Percentiles rank a stretch among this genome's conserved stretches.
phyloP scores from a whole-genome alignment of 345 rosid species.

The Reutealis trisperma region DNA sequence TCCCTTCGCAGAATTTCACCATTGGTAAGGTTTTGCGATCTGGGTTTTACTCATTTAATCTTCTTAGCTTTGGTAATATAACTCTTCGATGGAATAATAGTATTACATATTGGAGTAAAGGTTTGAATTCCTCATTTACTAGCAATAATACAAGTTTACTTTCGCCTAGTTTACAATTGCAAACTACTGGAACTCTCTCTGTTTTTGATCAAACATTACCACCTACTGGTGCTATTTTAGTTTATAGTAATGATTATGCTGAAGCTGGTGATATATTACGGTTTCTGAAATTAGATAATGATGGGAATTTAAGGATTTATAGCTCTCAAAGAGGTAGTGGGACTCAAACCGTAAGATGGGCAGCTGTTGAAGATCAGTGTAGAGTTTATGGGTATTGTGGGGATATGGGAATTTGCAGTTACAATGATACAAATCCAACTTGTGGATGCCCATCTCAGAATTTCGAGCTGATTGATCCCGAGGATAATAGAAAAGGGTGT shows the following conservation, averaged over 20 bases:
- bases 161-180: slow-evolving; percentile 50
- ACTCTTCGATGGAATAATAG: slow-evolving; percentile 54
- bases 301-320: slow-evolving; percentile 68
- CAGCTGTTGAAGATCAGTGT: slow-evolving; percentile 66
- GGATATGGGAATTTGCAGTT: slow-evolving; percentile 60
- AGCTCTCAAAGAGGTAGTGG: slow-evolving; percentile 42
- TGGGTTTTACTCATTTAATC: slow-evolving; percentile 49
- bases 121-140: slow-evolving; percentile 48
- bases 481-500: slow-evolving; percentile 58
- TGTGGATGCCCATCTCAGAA: slow-evolving; percentile 69
- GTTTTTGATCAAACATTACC: slow-evolving; percentile 36
- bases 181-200: slow-evolving; percentile 44
- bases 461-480: slow-evolving; percentile 50
- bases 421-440: slow-evolving; percentile 40
- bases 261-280: slow-evolving; percentile 51
- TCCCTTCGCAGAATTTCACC: slow-evolving; percentile 51
- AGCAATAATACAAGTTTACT: slow-evolving; percentile 31
- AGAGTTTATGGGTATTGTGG: slow-evolving; percentile 68
- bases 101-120: slow-evolving; percentile 46
- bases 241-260: slow-evolving; percentile 56
- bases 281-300: slow-evolving; percentile 55
- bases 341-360: slow-evolving; percentile 38
- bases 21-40: slow-evolving; percentile 29
- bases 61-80: slow-evolving; percentile 42
- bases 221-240: slow-evolving; percentile 30